phyloP scores from a whole-genome alignment of 2,329 filamentous ascomycete genomes.

The Fusarium redolens region DNA sequence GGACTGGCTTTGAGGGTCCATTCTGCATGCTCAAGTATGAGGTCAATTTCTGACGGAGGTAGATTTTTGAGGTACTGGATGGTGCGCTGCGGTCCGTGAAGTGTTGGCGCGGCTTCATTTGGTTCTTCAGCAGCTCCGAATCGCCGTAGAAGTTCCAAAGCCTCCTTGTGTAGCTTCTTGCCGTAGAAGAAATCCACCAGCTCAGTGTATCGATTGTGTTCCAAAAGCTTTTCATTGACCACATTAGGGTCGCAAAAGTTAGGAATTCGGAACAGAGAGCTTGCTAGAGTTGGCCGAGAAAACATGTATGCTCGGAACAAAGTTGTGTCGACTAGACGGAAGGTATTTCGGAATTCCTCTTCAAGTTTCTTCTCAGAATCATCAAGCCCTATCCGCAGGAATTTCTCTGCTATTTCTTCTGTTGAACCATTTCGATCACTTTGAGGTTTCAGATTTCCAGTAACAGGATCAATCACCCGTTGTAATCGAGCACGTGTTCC shows the following conservation, averaged over 20 bases:
- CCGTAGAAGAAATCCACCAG: constrained; percentile 98
- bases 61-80: constrained; percentile 91
- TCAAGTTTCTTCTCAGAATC: constrained; percentile 72
- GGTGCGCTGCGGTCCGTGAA: constrained; percentile 86
- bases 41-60: constrained; percentile 86
- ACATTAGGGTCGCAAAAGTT: constrained; percentile 98
- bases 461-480: constrained; percentile 70
- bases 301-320: constrained; percentile 97
- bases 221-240: constrained; percentile 90
- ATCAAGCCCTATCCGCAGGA: constrained; percentile 60
- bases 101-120: constrained; percentile 62
- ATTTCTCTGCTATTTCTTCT: constrained; percentile 65
- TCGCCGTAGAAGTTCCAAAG: constrained; percentile 81
- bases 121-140: constrained; percentile 75
- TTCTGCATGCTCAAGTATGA: constrained; percentile 89
- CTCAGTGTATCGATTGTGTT: constrained; percentile 89
- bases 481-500: constrained; percentile 79
- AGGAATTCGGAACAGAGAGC: constrained; percentile 91
- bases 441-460: constrained; percentile 69
- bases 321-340: constrained; percentile 90
- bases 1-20: constrained; percentile 85
- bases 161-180: constrained; percentile 90
- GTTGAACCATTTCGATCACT: constrained; percentile 56
- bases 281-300: constrained; percentile 83
- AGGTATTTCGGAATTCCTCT: constrained; percentile 78